Evolutionary conservation across 345 rosid species (phyloP).

Genomic region (Punica granatum): DNA sequence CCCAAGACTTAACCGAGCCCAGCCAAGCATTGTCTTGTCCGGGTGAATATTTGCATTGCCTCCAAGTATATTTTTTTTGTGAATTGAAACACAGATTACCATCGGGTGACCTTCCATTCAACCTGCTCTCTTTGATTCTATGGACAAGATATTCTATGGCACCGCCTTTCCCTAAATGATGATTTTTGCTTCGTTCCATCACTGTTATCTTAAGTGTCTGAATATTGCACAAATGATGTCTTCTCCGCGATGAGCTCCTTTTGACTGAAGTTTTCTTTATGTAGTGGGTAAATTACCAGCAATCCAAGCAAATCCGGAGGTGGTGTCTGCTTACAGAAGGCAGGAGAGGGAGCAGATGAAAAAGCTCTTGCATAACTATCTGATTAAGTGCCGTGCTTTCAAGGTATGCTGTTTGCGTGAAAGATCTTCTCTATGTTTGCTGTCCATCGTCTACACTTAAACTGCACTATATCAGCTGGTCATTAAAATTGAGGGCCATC

Average conservation of each 20-base stretch:
- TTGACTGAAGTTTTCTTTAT: conserved; percentile 11
- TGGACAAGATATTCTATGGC: neutral
- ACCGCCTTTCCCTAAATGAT: neutral
- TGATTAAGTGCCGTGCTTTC: conserved; percentile 24
- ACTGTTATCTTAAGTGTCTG: neutral
- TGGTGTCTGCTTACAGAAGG: conserved; percentile 37
- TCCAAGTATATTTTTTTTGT: neutral
- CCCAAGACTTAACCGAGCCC: neutral
- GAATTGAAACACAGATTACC: too few species aligned
- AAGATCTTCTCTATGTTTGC: neutral
- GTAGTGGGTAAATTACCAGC: conserved; percentile 72
- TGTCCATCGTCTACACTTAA: neutral
- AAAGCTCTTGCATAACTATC: conserved; percentile 38
- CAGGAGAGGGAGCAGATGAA: conserved; percentile 37
- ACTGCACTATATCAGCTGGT: neutral
- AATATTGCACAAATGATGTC: neutral
- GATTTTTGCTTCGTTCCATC: too few species aligned
- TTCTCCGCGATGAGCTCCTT: neutral
- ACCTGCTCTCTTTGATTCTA: neutral
- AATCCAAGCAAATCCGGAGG: conserved; percentile 43
- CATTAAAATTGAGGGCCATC: neutral
- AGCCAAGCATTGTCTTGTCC: too few species aligned
- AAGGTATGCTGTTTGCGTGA: conserved; percentile 27
- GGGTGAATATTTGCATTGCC: neutral
- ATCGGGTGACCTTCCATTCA: neutral